Percentiles rank a stretch among this genome's conserved stretches.
Evolutionary conservation across 2,329 filamentous ascomycete species (phyloP).

Genomic region (Chaetomiaceae sp.): DNA sequence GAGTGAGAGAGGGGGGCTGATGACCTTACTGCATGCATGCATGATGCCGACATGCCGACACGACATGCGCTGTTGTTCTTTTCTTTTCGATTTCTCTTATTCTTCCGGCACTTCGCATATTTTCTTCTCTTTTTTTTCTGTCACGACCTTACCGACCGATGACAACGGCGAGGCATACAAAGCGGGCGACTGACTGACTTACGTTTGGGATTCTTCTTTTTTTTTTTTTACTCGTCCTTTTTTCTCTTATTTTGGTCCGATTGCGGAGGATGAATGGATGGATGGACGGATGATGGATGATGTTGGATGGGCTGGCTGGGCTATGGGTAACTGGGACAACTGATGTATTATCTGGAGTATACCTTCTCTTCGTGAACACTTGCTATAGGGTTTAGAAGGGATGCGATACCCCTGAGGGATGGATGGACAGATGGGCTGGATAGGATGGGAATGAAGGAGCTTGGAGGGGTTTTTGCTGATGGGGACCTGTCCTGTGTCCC

Average conservation of each 20-base stretch:
- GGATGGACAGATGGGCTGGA: slow-evolving; percentile 7
- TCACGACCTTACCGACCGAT: slow-evolving; percentile 13
- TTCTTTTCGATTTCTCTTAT: slow-evolving; percentile 2
- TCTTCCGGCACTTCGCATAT: slow-evolving; percentile 9
- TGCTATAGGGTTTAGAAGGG: slow-evolving; percentile 22
- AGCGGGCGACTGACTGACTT: slow-evolving; percentile 16
- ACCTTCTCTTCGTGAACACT: slow-evolving; percentile 19
- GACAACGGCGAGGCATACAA: slow-evolving; percentile 15
- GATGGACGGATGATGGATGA: slow-evolving; percentile 10
- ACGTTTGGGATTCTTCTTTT: slow-evolving; percentile 16
- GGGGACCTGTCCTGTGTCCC: not conserved
- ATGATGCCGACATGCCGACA: slow-evolving; percentile 27
- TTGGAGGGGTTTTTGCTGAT: not conserved
- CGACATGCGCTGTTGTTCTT: slow-evolving; percentile 15
- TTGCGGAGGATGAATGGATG: not conserved
- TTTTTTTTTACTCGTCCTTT: slow-evolving; percentile 18
- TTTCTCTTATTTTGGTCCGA: slow-evolving; percentile 22
- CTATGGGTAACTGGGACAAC: slow-evolving; percentile 7
- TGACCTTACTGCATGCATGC: slow-evolving; percentile 25
- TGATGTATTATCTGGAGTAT: slow-evolving; percentile 19
- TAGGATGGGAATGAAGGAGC: not conserved
- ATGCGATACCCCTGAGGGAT: slow-evolving; percentile 19
- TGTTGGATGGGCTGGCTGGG: slow-evolving; percentile 7
- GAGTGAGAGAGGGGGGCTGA: not conserved
- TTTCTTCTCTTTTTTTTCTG: slow-evolving; percentile 15